Evolutionary conservation across 2,329 filamentous ascomycete genomes (phyloP), one percentile per base, ranked within the genome.

Genomic region (Aspergillus amoenus): DNA sequence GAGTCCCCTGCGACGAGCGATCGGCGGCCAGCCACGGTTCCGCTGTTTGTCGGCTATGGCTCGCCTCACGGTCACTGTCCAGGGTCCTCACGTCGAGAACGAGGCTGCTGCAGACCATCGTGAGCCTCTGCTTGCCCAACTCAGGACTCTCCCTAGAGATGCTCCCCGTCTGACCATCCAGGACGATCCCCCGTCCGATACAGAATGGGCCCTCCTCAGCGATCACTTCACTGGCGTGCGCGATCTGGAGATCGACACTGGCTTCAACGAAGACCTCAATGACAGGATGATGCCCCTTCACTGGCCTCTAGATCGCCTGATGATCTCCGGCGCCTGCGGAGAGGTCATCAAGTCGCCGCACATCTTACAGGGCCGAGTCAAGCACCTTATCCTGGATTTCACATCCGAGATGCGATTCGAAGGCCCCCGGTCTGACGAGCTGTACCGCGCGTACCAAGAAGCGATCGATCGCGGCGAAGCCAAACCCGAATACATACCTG

Each of bases 401-500:
- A 67, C 66, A 11, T 59, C 17, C 4, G 62, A 56, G 18, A 52
- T 69, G 4, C 64, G 64, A 17, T 70, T 70, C 41, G 66, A 67
- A 44, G 66, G 66, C 0, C 62, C 62, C 4, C 64, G 58, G 0
- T 63, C 41, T n/a, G 34, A 51, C 1, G 63, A 68, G 48, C 48
- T 69, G 9, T 1, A 0, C 1, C 30, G 41, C 8, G 24, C 34
- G 34, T 7, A 66, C 24, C 11, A 50, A 3, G 58, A 64, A n/a
- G 62, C 58, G 1, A 61, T 68, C 44, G 37, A 46, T 3, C 59
- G 52, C 8, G 65, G 66, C 11, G 64, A 67, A 12, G 55, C 37
- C 17, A 66, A 13, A 50, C 27, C n/a, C 22, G 63, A 18, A 46
- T 18, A 5, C 1, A 57, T 61, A 57, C 41, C 22, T 66, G 3